Evolutionary conservation across 805 yeast species (phyloP).

Genomic region (Sugiyamaella americana): DNA sequence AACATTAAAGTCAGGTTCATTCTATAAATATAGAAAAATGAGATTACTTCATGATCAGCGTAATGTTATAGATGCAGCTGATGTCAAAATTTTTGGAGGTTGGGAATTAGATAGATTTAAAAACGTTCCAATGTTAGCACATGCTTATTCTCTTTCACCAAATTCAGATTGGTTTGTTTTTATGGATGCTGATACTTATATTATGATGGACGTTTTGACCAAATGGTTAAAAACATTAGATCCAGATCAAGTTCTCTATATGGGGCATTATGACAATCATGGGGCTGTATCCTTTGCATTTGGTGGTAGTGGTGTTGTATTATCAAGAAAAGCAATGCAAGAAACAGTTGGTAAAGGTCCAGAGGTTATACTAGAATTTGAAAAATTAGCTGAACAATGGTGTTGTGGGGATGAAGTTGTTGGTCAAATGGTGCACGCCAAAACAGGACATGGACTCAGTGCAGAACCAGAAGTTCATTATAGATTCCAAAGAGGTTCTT

Average conservation of each 20-base stretch:
- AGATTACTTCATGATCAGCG: conserved; percentile 22
- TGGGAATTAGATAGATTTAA: conserved; percentile 35
- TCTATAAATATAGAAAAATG: conserved; percentile 27
- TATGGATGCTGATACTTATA: conserved; percentile 33
- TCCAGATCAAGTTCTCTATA: conserved; percentile 27
- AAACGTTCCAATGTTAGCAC: conserved; percentile 33
- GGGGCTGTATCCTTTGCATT: conserved; percentile 30
- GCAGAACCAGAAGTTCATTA: conserved; percentile 12
- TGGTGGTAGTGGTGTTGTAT: conserved; percentile 35
- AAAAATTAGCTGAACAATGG: conserved; percentile 16
- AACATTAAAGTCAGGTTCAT: conserved; percentile 16
- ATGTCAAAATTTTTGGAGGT: conserved; percentile 21
- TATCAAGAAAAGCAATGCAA: conserved; percentile 30
- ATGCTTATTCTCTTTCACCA: conserved; percentile 29
- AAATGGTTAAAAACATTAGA: conserved; percentile 23
- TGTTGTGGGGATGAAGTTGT: conserved; percentile 35
- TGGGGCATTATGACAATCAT: conserved; percentile 27
- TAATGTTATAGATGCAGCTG: conserved; percentile 13
- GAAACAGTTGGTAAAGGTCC: conserved; percentile 23
- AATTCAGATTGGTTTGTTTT: conserved; percentile 33
- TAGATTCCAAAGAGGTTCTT: conserved; percentile 31
- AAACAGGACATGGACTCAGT: conserved; percentile 12
- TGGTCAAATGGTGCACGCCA: conserved; percentile 23
- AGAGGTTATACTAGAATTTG: conserved; percentile 20
- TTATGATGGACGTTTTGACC: conserved; percentile 28